phyloP scores from a whole-genome alignment of 176 grass and related monocot species.

The Hsuehochloa calcarea region DNA sequence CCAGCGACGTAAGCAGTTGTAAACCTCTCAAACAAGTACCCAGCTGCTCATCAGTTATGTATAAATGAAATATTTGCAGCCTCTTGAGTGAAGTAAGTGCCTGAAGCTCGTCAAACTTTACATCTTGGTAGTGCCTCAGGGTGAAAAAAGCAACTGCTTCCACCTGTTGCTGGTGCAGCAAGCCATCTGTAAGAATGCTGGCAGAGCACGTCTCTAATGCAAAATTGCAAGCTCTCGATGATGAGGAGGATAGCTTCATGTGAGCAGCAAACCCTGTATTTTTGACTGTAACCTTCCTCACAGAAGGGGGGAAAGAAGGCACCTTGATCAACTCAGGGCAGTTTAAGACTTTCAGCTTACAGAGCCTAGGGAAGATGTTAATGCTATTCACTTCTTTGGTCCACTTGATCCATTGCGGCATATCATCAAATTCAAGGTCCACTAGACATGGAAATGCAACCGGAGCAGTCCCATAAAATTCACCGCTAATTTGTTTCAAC shows the following conservation, averaged over 20 bases:
- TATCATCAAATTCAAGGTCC: slow-evolving; percentile 52
- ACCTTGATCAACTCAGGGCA: slow-evolving; percentile 41
- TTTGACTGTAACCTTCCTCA: slow-evolving; percentile 12
- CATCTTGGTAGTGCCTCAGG: slow-evolving; percentile 35
- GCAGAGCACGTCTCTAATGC: slow-evolving; percentile 30
- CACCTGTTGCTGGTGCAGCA: slow-evolving; percentile 35
- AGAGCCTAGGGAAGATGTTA: slow-evolving; percentile 26
- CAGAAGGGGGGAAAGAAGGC: slow-evolving; percentile 25
- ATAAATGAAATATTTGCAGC: slow-evolving; percentile 43
- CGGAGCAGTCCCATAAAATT: slow-evolving; percentile 38
- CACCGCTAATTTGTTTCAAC: slow-evolving; percentile 10
- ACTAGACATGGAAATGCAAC: slow-evolving; percentile 39
- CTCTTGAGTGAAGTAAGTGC: slow-evolving; percentile 34
- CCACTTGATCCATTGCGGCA: slow-evolving; percentile 51
- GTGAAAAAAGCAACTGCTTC: slow-evolving; percentile 36
- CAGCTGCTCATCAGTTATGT: slow-evolving; percentile 31
- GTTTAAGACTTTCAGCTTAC: slow-evolving; percentile 40
- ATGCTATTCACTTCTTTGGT: background rate
- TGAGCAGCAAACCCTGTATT: slow-evolving; percentile 30
- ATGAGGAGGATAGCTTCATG: slow-evolving; percentile 30
- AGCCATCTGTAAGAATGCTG: slow-evolving; percentile 38
- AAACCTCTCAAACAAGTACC: slow-evolving; percentile 28
- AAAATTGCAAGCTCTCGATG: slow-evolving; percentile 27
- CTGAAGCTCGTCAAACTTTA: slow-evolving; percentile 27
- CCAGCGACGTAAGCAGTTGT: slow-evolving; percentile 16